Conservation (phyloP, 2,329 filamentous ascomycete genomes). For the Beauveria australis region DNA sequence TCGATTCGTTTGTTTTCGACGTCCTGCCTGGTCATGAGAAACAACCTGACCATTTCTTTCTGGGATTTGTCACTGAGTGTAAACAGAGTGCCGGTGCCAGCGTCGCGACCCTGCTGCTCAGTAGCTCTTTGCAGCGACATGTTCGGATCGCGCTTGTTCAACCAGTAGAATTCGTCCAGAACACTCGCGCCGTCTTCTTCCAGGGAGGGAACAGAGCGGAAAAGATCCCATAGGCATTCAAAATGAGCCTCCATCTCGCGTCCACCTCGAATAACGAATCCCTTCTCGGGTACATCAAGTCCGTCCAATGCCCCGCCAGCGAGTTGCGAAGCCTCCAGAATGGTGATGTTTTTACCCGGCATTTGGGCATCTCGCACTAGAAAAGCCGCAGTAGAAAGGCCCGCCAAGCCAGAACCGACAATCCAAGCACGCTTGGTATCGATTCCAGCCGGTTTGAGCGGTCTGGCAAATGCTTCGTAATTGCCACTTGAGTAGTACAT, state of each 20-base stretch:
- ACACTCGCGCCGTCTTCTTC: constrained; percentile 21
- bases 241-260: constrained; percentile 24
- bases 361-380: neutral
- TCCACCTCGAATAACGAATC: constrained; percentile 25
- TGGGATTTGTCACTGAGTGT: constrained; percentile 20
- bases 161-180: constrained; percentile 24
- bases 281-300: constrained; percentile 13
- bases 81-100: constrained; percentile 12
- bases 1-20: neutral
- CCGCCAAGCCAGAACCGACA: neutral
- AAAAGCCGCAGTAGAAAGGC: neutral
- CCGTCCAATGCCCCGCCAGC: constrained; percentile 21
- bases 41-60: constrained; percentile 14
- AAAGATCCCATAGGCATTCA: constrained; percentile 21
- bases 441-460: neutral
- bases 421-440: neutral
- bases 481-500: neutral
- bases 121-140: constrained; percentile 21
- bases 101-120: constrained; percentile 20
- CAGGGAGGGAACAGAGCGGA: constrained; percentile 22
- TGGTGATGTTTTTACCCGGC: neutral
- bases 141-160: constrained; percentile 16
- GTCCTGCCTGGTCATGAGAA: constrained; percentile 5
- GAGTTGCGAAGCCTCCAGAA: neutral
- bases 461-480: neutral